Conservation (phyloP, 2,329 filamentous ascomycete genomes). For the Sclerotinia trifoliorum region DNA sequence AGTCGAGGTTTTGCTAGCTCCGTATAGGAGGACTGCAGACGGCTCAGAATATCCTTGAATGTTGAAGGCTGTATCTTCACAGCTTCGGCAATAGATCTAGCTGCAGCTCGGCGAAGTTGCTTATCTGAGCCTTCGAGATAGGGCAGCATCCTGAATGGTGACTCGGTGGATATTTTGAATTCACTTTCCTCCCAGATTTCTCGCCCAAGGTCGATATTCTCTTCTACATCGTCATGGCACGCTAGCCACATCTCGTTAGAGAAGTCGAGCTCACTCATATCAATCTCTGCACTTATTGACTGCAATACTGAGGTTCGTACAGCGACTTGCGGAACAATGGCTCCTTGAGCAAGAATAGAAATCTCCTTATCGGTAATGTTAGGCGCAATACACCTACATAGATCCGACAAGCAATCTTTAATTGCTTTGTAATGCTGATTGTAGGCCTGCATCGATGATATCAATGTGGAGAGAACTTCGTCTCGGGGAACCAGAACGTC, state of each 20-base stretch:
- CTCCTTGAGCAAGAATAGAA: slow-evolving; percentile 70
- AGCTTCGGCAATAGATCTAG: slow-evolving; percentile 75
- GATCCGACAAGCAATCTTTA: slow-evolving; percentile 86
- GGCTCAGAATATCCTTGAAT: slow-evolving; percentile 61
- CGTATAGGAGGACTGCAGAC: slow-evolving; percentile 68
- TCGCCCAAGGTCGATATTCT: slow-evolving; percentile 78
- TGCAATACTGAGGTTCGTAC: slow-evolving; percentile 85
- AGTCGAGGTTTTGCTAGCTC: slow-evolving; percentile 79
- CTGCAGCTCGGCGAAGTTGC: slow-evolving; percentile 79
- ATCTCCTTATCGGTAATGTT: slow-evolving; percentile 76
- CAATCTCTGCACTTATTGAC: slow-evolving; percentile 85
- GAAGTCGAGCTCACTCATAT: slow-evolving; percentile 82
- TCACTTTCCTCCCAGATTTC: slow-evolving; percentile 96
- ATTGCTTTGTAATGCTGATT: slow-evolving; percentile 92
- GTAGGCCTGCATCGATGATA: slow-evolving; percentile 82
- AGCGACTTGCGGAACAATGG: slow-evolving; percentile 73
- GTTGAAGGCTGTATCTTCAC: slow-evolving; percentile 59
- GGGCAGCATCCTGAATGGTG: slow-evolving; percentile 66
- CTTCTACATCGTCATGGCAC: slow-evolving; percentile 84
- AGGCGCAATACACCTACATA: slow-evolving; percentile 78
- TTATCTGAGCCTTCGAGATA: slow-evolving; percentile 79
- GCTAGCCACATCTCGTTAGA: slow-evolving; percentile 92
- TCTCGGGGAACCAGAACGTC: slow-evolving; percentile 74
- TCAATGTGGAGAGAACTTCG: slow-evolving; percentile 68
- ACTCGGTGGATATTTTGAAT: slow-evolving; percentile 65